These are phyloP conservation scores for Globisporangium okanoganense DNA, from an alignment of 352 stramenopile species.

Conservation along the genomic window DNA sequence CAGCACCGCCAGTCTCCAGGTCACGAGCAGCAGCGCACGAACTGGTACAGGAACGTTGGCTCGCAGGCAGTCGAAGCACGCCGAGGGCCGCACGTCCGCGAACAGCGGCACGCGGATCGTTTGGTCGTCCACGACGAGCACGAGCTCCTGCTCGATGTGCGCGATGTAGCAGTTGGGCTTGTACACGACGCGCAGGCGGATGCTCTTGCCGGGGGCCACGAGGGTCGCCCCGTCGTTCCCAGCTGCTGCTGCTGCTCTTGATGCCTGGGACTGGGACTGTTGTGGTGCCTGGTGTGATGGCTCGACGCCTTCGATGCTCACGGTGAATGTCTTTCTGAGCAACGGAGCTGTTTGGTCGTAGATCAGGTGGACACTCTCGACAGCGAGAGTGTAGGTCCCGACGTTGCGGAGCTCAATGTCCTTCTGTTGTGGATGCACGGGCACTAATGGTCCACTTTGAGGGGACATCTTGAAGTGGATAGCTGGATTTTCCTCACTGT, in stretches of 20 bases:
- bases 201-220: background rate
- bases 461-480: conserved; percentile 4
- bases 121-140: conserved; percentile 25
- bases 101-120: conserved; percentile 24
- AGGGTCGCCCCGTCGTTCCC: background rate
- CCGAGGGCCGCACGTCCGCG: conserved; percentile 9
- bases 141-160: conserved; percentile 20
- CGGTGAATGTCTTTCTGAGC: conserved; percentile 4
- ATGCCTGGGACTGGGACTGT: too few species aligned
- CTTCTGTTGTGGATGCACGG: background rate
- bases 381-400: background rate
- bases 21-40: conserved; percentile 4
- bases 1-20: conserved; percentile 15
- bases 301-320: background rate
- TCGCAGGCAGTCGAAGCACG: conserved; percentile 27
- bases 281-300: background rate
- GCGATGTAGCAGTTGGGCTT: conserved; percentile 23
- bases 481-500: background rate
- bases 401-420: conserved; percentile 7
- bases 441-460: background rate
- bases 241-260: background rate
- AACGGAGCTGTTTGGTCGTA: background rate
- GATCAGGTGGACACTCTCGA: background rate
- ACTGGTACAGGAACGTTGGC: conserved; percentile 15
- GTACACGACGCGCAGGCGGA: conserved; percentile 13